Evolutionary conservation across 192 early-diverging fungal genomes (phyloP).

Genomic region (Backusella tuberculispora): DNA sequence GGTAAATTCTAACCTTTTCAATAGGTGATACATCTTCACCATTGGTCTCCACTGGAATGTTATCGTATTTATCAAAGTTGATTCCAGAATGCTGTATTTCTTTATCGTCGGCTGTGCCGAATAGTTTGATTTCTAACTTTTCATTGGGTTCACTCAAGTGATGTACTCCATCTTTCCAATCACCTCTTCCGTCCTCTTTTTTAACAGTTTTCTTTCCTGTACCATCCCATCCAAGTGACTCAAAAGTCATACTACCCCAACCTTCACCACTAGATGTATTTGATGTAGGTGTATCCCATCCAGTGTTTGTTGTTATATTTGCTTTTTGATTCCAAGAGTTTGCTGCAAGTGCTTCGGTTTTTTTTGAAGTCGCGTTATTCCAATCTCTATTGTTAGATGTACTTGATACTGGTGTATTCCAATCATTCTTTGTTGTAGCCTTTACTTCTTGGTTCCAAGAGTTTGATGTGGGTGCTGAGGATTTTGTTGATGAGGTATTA

Average conservation of each 20-base stretch:
- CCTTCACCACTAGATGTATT: not conserved
- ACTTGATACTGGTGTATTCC: not conserved
- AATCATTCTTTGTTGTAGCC: not conserved
- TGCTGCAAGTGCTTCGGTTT: not conserved
- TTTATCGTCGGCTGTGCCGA: constrained; percentile 41
- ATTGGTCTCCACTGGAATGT: constrained; percentile 71
- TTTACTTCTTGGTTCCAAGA: not conserved
- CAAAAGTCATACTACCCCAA: constrained; percentile 21
- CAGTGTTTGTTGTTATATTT: not conserved
- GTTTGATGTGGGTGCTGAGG: not conserved
- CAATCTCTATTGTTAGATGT: not conserved
- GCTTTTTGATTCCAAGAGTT: not conserved
- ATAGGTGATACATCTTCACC: constrained; percentile 59
- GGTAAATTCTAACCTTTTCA: constrained; percentile 33
- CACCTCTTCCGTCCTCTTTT: constrained; percentile 23
- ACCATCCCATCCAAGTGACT: constrained; percentile 2
- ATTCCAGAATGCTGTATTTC: constrained; percentile 68
- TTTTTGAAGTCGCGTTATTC: not conserved
- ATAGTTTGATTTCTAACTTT: constrained; percentile 64
- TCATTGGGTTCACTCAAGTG: constrained; percentile 34
- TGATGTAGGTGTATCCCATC: not conserved
- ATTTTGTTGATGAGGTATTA: not conserved
- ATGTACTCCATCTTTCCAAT: constrained; percentile 28
- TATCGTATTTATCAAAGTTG: constrained; percentile 79
- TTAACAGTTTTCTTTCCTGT: constrained; percentile 17